Evolutionary conservation across 2,329 filamentous ascomycete species (phyloP), one percentile per base, ranked within the genome.

Genomic region (Cercospora brassicicola): DNA sequence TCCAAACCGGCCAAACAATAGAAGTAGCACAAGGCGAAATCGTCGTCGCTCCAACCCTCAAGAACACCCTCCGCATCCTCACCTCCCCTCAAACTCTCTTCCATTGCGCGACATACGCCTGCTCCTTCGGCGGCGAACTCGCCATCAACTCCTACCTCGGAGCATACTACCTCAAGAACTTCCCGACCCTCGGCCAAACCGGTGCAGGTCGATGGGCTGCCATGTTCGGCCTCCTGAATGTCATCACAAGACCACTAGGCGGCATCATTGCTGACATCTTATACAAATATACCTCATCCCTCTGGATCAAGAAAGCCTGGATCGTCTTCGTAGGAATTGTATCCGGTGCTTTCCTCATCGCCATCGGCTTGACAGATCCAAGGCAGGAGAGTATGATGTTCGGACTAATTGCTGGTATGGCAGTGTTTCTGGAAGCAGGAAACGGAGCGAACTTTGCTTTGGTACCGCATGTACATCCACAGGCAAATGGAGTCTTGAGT

Each of bases 401-500:
- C 64, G 92, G 91, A 0, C 87, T 97, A 2, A 82, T 95, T 9
- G 90, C 89, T 1, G 85, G 92, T 10, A 85, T 93, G 82, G 91
- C 91, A 0, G 84, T 96, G 76, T 96, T 96, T 81, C 81, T 93
- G 51, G 92, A 96, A 78, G 92, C 90, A 1, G 89, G 89, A 53
- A 97, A 96, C 77, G 93, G 93, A 0, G 90, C 91, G 45, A 94
- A 92, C 81, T 97, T 95, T 79, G 88, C 91, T 0, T 85, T 97
- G 8, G 90, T 96, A 20, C 93, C 93, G 3, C 93, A 97, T 77
- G 90, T 96, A 1, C 90, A 93, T 79, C 92, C 92, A 0, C 86
- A 85, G 69, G 91, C 92, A 69, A 96, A 96, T 79, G 93, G 92
- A 78, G 81, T 88, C 64, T 84, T 97, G 11, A 91, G 89, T 0